A percentile compares a stretch with the other conserved stretches of the same genome.
Conservation (phyloP, 2,329 filamentous ascomycete species). For the Trichophyton rubrum region DNA sequence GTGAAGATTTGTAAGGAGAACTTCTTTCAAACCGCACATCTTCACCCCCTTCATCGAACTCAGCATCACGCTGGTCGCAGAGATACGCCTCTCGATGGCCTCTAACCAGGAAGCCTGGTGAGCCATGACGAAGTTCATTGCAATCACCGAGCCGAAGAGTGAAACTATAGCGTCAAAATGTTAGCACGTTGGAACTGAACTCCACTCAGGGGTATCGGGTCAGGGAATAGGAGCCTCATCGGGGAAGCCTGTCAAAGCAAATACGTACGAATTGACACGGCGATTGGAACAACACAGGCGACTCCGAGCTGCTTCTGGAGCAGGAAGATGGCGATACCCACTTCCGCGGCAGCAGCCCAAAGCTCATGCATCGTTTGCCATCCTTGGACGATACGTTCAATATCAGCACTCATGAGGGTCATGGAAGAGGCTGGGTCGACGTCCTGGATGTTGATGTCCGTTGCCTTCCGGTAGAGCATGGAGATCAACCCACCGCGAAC, state of each 20-base stretch:
- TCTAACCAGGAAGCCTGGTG: slow-evolving; percentile 38
- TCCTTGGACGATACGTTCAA: slow-evolving; percentile 33
- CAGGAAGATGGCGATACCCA: slow-evolving; percentile 36
- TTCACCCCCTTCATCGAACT: slow-evolving; percentile 42
- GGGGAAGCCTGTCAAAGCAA: background rate
- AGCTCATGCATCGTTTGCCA: slow-evolving; percentile 34
- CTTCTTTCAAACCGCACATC: slow-evolving; percentile 36
- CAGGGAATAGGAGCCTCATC: background rate
- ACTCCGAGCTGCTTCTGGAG: slow-evolving; percentile 31
- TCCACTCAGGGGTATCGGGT: too few relatives aligned
- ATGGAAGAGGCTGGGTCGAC: slow-evolving; percentile 28
- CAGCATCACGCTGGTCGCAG: slow-evolving; percentile 37
- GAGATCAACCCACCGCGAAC: slow-evolving; percentile 34
- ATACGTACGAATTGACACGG: slow-evolving; percentile 29
- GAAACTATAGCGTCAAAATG: slow-evolving; percentile 18
- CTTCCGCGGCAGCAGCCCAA: slow-evolving; percentile 35
- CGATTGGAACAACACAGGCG: slow-evolving; percentile 35
- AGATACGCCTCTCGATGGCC: slow-evolving; percentile 39
- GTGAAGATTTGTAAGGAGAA: slow-evolving; percentile 29
- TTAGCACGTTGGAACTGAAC: background rate
- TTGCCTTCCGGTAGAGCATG: slow-evolving; percentile 39
- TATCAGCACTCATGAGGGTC: slow-evolving; percentile 37
- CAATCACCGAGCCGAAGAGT: slow-evolving; percentile 24
- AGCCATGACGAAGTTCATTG: slow-evolving; percentile 27
- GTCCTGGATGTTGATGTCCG: slow-evolving; percentile 21